Evolutionary conservation across 257 asterid genomes (phyloP).

Genomic region (Nicotiana attenuata): DNA sequence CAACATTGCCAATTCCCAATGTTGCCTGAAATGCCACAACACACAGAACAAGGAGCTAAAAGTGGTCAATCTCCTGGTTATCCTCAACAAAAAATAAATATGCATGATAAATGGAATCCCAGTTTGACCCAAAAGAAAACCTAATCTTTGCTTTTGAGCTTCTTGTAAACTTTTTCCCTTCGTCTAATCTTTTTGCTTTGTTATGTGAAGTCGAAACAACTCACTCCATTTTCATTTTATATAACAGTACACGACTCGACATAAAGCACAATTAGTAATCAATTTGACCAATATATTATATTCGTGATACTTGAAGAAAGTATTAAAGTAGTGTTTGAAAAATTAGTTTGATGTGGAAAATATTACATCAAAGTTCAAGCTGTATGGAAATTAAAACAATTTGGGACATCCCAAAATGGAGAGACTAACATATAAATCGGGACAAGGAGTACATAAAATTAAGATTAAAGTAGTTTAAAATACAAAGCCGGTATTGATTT

Average conservation of each 20-base stretch:
- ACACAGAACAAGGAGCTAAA: slow-evolving; percentile 4
- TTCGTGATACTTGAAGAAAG: background rate
- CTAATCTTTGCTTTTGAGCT: background rate
- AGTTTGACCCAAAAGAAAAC: background rate
- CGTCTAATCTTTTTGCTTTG: background rate
- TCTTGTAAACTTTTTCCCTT: background rate
- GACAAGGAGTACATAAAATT: background rate
- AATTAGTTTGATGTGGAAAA: background rate
- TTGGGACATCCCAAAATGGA: background rate
- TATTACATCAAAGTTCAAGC: background rate
- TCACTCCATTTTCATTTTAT: background rate
- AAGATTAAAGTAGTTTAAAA: background rate
- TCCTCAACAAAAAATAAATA: background rate
- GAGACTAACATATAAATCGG: background rate
- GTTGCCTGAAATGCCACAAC: slow-evolving; percentile 53
- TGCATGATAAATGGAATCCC: background rate
- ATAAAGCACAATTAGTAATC: background rate
- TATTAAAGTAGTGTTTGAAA: background rate
- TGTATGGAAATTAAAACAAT: background rate
- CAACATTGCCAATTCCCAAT: slow-evolving; percentile 57
- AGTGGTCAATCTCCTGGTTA: background rate
- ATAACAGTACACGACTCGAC: background rate
- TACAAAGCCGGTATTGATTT: background rate
- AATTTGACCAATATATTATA: background rate
- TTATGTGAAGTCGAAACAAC: background rate